Percentiles rank a stretch among this genome's conserved stretches.
Evolutionary conservation across 2,329 filamentous ascomycete species (phyloP).

Genomic region (Coleophoma eucalyptorum): DNA sequence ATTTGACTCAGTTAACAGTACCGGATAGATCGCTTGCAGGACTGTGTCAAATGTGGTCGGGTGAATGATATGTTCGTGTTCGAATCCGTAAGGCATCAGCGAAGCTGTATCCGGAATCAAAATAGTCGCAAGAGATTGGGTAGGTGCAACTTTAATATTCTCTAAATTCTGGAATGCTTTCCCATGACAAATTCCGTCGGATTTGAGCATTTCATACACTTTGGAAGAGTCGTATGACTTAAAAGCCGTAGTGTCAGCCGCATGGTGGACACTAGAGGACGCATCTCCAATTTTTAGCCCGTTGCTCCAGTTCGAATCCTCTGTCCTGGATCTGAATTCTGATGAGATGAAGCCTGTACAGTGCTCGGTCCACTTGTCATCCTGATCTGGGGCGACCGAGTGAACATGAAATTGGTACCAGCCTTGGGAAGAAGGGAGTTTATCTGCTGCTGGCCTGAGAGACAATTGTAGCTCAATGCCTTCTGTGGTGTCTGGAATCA

Average conservation of each 20-base stretch:
- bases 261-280: background rate
- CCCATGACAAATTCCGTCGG: slow-evolving; percentile 41
- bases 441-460: background rate
- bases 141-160: slow-evolving; percentile 3
- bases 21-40: slow-evolving; percentile 25
- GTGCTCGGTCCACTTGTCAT: background rate
- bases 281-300: background rate
- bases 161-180: slow-evolving; percentile 32
- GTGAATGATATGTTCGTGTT: slow-evolving; percentile 30
- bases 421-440: background rate
- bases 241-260: background rate
- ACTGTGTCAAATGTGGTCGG: slow-evolving; percentile 31
- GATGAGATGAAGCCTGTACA: background rate
- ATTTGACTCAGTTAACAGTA: slow-evolving; percentile 8
- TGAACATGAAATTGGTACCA: slow-evolving; percentile 2
- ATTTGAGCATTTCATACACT: slow-evolving; percentile 29
- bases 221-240: background rate
- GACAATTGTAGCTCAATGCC: background rate
- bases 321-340: background rate
- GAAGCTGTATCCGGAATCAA: slow-evolving; percentile 24
- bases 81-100: slow-evolving; percentile 29
- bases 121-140: slow-evolving; percentile 1
- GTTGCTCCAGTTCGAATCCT: background rate
- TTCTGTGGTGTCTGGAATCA: slow-evolving; percentile 16
- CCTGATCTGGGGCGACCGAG: background rate